Base-by-base conservation (phyloP, 257 asterid species). In the Solanum peruvianum region DNA sequence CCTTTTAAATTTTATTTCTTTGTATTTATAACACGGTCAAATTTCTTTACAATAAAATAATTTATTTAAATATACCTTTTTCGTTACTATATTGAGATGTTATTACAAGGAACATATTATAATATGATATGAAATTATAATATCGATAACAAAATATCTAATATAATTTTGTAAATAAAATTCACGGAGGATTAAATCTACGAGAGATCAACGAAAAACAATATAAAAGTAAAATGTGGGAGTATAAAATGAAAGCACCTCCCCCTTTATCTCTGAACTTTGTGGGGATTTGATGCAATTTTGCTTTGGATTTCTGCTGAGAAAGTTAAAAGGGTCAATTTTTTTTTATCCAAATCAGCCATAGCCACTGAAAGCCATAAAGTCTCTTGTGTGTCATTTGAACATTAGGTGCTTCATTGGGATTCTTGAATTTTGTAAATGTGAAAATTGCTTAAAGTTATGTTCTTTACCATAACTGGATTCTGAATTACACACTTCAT, bases 321-420 rank as follows among this genome's bases (percentile, higher is more conserved):
- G 27, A 71, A 71, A 71, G 80, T 72, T 72, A n/a, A 72, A 72
- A 42, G 80, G 14, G 47, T 72, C 47, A 20, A 37, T 20, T 72
- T 72, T 6, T 47, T 67, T 72, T 20, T 4, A 72, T 35, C 81
- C 29, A 72, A 35, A 72, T 37, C 81, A 18, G 25, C 11, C 77
- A 70, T 29, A 31, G 42, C 41, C 13, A 31, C 82, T 73, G 33
- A 73, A 75, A 75, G 82, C 35, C 83, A 76, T 29, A 76, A 91
- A 90, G 91, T 89, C 92, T 89, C 92, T 94, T 45, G 69, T 70
- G 76, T 86, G 98, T 92, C 95, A 92, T 89, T 91, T 92, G 52
- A 47, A 75, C 21, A 75, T 20, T 56, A 56, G 64, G 64, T 56
- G 2, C 64, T 56, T 56, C 64, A 56, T 37, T 52, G 25, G 87